These are phyloP conservation scores for Coemansia brasiliensis DNA, from an alignment of 192 early-diverging fungal species.

Conservation along the genomic window DNA sequence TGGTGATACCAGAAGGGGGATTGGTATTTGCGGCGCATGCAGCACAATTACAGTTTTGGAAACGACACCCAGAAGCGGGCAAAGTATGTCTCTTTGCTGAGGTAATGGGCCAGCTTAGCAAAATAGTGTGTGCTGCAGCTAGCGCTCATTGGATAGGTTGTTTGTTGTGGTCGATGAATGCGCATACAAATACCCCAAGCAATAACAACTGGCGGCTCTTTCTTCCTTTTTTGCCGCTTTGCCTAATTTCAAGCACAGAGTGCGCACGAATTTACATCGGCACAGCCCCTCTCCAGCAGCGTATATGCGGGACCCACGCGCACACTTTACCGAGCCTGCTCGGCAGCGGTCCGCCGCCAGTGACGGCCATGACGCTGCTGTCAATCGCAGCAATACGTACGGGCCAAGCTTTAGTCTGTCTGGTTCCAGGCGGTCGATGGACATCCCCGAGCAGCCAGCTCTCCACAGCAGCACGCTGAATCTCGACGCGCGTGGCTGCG, in stretches of 20 bases:
- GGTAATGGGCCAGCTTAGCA: background rate
- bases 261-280: too few relatives aligned
- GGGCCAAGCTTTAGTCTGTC: slow-evolving; percentile 17
- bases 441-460: slow-evolving; percentile 6
- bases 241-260: too few relatives aligned
- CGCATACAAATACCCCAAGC: too few relatives aligned
- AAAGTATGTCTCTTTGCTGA: background rate
- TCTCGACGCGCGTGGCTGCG: slow-evolving; percentile 33
- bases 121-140: slow-evolving; percentile 6
- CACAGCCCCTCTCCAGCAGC: background rate
- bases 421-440: slow-evolving; percentile 11
- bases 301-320: slow-evolving; percentile 23
- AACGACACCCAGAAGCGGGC: slow-evolving; percentile 3
- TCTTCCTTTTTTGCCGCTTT: background rate
- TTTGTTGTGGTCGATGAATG: too few relatives aligned
- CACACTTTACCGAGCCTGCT: slow-evolving; percentile 38
- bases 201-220: slow-evolving; percentile 2
- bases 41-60: slow-evolving; percentile 5
- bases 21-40: background rate
- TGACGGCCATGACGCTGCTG: slow-evolving; percentile 5
- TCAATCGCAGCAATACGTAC: slow-evolving; percentile 17
- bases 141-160: too few relatives aligned
- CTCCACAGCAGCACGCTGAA: slow-evolving; percentile 9
- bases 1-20: background rate
- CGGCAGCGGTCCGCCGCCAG: slow-evolving; percentile 10